Evolutionary conservation across 352 stramenopile species (phyloP).

Genomic region (Phytophthora palmivora): DNA sequence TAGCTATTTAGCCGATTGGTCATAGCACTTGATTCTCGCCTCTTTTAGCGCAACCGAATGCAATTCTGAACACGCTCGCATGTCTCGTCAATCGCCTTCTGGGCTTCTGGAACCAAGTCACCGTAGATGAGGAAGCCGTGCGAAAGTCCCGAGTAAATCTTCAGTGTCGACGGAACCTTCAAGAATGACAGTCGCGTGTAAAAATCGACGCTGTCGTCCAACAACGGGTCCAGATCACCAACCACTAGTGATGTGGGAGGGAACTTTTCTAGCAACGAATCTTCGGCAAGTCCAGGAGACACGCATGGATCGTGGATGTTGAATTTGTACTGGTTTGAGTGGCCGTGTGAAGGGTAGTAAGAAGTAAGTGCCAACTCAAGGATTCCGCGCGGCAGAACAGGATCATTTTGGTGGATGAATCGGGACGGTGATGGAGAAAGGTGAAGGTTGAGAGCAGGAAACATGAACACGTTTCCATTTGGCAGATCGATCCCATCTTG

Average conservation of each 20-base stretch:
- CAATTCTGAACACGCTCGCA: slow-evolving; percentile 80
- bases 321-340: slow-evolving; percentile 88
- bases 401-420: slow-evolving; percentile 90
- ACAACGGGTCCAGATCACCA: slow-evolving; percentile 83
- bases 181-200: slow-evolving; percentile 86
- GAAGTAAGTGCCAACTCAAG: slow-evolving; percentile 84
- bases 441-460: slow-evolving; percentile 91
- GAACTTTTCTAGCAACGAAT: slow-evolving; percentile 78
- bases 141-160: slow-evolving; percentile 85
- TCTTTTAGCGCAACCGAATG: slow-evolving; percentile 40
- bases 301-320: slow-evolving; percentile 91
- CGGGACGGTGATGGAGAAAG: slow-evolving; percentile 87
- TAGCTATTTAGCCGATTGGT: no score
- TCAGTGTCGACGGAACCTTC: slow-evolving; percentile 78
- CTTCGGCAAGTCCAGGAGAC: slow-evolving; percentile 80
- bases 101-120: slow-evolving; percentile 79
- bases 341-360: slow-evolving; percentile 85
- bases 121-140: slow-evolving; percentile 91
- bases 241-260: slow-evolving; percentile 86
- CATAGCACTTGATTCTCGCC: no score
- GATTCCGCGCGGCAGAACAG: slow-evolving; percentile 82
- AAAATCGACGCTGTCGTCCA: slow-evolving; percentile 93
- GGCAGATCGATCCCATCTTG: slow-evolving; percentile 76
- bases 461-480: slow-evolving; percentile 88
- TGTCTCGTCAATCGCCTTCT: slow-evolving; percentile 84